Evolutionary conservation across 306 rosid genomes (phyloP).

Genomic region (Hippophae tibetana): DNA sequence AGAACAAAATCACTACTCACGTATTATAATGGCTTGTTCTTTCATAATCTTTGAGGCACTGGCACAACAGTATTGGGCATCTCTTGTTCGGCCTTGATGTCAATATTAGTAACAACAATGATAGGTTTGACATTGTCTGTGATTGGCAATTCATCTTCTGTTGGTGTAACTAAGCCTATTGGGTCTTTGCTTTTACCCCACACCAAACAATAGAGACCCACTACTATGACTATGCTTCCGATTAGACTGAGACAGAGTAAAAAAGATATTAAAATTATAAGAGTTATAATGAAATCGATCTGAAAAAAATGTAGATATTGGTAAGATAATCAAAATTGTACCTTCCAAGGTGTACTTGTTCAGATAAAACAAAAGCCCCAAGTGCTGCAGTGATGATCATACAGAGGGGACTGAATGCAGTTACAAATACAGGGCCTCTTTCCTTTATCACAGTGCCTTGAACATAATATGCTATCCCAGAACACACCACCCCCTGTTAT

Average conservation of each 20-base stretch:
- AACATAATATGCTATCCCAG: constrained; percentile 85
- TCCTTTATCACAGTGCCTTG: constrained; percentile 76
- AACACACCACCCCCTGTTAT: constrained; percentile 73
- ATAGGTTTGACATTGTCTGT: constrained; percentile 22
- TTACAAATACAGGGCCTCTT: constrained; percentile 92
- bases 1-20: too few species aligned
- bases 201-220: constrained; percentile 83
- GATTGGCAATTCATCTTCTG: constrained; percentile 45
- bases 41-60: not conserved
- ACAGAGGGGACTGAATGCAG: constrained; percentile 83
- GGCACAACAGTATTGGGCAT: not conserved
- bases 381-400: constrained; percentile 90
- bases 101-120: constrained; percentile 10
- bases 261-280: not conserved
- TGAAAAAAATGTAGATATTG: not conserved
- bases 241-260: constrained; percentile 37
- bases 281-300: not conserved
- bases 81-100: constrained; percentile 19
- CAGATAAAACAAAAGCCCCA: constrained; percentile 67
- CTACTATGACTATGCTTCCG: constrained; percentile 73
- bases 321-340: constrained; percentile 8
- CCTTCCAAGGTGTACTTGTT: constrained; percentile 83
- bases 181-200: constrained; percentile 91
- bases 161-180: constrained; percentile 8
- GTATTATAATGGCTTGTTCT: too few species aligned